These are phyloP conservation scores for Porcisia hertigi DNA, from an alignment of 208 protist genomes.

Conservation along the genomic window DNA sequence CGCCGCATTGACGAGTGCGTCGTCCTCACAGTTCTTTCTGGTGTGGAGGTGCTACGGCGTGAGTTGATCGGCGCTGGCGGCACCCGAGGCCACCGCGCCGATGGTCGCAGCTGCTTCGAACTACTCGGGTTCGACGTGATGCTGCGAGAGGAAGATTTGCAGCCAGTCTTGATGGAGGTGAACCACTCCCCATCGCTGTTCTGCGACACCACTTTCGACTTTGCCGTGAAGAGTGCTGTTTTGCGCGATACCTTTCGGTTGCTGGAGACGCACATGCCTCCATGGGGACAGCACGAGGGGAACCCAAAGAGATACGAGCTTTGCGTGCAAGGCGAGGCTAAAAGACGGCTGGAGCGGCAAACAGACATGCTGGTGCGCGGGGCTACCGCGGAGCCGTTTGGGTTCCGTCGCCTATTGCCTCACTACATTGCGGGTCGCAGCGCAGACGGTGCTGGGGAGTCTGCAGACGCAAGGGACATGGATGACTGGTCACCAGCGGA, in stretches of 20 bases:
- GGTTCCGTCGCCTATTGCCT: constrained; percentile 34
- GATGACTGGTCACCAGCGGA: constrained; percentile 35
- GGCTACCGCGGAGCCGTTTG: not conserved
- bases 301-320: constrained; percentile 6
- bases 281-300: constrained; percentile 13
- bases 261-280: constrained; percentile 47
- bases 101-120: constrained; percentile 81
- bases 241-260: constrained; percentile 71
- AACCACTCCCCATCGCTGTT: constrained; percentile 92
- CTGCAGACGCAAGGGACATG: not conserved
- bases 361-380: constrained; percentile 12
- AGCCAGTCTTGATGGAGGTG: constrained; percentile 87
- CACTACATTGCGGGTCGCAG: constrained; percentile 13
- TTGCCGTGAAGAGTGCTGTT: constrained; percentile 73
- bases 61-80: constrained; percentile 71
- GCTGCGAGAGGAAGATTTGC: constrained; percentile 44
- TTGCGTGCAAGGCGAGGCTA: constrained; percentile 9
- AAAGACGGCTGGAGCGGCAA: not conserved
- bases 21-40: constrained; percentile 86
- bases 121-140: constrained; percentile 91
- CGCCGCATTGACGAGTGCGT: constrained; percentile 69
- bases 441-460: not conserved
- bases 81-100: constrained; percentile 40
- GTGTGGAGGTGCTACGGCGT: constrained; percentile 66
- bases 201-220: constrained; percentile 82